phyloP scores from a whole-genome alignment of 2,329 filamentous ascomycete genomes.

The Hymenoscyphus repandus region DNA sequence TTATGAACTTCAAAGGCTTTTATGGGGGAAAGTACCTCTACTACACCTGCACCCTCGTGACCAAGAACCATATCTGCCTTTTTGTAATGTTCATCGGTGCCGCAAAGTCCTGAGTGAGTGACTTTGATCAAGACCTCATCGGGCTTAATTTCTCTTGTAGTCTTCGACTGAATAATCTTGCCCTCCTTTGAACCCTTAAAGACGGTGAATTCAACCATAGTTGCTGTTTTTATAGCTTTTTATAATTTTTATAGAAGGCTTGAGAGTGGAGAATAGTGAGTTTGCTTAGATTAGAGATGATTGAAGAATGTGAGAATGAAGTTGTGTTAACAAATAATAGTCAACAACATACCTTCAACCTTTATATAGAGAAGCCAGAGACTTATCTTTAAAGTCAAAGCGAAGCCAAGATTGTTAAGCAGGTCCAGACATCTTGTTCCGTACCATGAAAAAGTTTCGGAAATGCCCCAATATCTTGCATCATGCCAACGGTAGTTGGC shows the following conservation, averaged over 20 bases:
- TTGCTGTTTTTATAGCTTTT: conserved; percentile 5
- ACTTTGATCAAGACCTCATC: conserved; percentile 58
- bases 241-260: neutral
- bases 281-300: too few species aligned
- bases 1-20: neutral
- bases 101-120: conserved; percentile 63
- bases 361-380: too few species aligned
- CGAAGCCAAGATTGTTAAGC: neutral
- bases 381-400: too few species aligned
- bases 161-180: conserved; percentile 45
- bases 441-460: neutral
- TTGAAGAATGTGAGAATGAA: too few species aligned
- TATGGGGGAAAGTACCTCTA: conserved; percentile 29
- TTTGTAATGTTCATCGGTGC: conserved; percentile 45
- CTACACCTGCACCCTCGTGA: conserved; percentile 45
- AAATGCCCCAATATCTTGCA: conserved; percentile 1
- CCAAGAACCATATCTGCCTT: conserved; percentile 38
- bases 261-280: too few species aligned
- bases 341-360: too few species aligned
- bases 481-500: neutral
- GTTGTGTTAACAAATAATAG: neutral
- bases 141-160: conserved; percentile 38
- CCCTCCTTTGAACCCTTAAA: conserved; percentile 58
- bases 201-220: conserved; percentile 47
- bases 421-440: neutral